Base-by-base conservation (phyloP, 2,329 filamentous ascomycete genomes). In the Pseudogymnoascus sp. region DNA sequence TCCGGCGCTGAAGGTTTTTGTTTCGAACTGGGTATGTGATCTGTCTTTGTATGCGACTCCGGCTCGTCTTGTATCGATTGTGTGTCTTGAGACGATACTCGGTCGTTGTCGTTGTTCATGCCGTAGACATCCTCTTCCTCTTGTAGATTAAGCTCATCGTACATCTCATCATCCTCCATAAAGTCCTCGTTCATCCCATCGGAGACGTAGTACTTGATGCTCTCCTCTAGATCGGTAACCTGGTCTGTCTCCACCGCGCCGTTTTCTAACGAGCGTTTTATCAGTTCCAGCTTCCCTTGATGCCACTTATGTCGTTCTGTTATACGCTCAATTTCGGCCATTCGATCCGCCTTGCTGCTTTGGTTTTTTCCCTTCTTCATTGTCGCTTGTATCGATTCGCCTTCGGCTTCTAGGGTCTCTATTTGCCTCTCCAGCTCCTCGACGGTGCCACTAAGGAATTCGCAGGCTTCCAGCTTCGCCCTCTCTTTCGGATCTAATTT, bases 401-500 rank as follows among this genome's bases (percentile, higher is more conserved):
- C 85, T 75, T 99, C 93, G 61, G 93, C 93, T 76, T 99, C 95
- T 67, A 95, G 84, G 28, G 86, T 83, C 78, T 99, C 95, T 74
- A 97, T 95, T 77, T 97, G 93, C 69, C 89, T 88, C 72, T 96
- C 92, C 64, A 99, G 85, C 73, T 96, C 91, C 72, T 97, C 93
- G 62, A 97, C 91, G 85, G 91, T 92, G 63, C 80, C 84, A 65
- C 87, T 87, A 52, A 99, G 80, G 77, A 97, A 97, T 63, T 96
- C 89, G 78, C 88, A 86, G 31, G 90, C 83, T 71, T 97, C 93
- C 65, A 90, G 81, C 78, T 96, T 96, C 74, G 96, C 93, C 75
- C 96, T 91, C 76, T 97, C 95, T 75, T 93, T 96, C n/a, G 95
- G 95, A 78, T 99, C 95, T 67, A 97, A 83, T 77, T 96, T 96